Evolutionary conservation across 805 yeast genomes (phyloP).

Genomic region (Wickerhamiella kazuoi): DNA sequence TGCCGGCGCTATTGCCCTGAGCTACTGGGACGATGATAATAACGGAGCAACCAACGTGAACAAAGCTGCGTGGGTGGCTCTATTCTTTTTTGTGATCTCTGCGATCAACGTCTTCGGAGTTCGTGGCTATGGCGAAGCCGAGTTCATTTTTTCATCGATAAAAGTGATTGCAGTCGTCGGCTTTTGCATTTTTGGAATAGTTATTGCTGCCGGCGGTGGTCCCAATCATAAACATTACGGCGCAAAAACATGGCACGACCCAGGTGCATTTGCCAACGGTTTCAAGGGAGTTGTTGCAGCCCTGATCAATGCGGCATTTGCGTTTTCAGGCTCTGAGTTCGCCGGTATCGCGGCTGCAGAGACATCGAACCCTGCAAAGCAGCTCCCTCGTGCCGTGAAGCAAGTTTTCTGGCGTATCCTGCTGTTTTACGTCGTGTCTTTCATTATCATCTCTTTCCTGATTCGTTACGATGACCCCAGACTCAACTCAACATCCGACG

Average conservation of each 20-base stretch:
- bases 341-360: constrained; percentile 56
- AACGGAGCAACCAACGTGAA: constrained; percentile 23
- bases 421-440: constrained; percentile 39
- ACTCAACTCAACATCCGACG: constrained; percentile 31
- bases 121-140: constrained; percentile 48
- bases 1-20: constrained; percentile 37
- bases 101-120: constrained; percentile 40
- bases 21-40: constrained; percentile 30
- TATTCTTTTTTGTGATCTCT: constrained; percentile 35
- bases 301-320: constrained; percentile 49
- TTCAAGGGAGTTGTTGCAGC: constrained; percentile 49
- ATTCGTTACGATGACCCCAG: constrained; percentile 39
- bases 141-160: constrained; percentile 38
- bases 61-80: constrained; percentile 39
- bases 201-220: constrained; percentile 38
- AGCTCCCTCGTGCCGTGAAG: constrained; percentile 50
- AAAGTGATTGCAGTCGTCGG: constrained; percentile 45
- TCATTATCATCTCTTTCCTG: constrained; percentile 37
- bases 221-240: constrained; percentile 38
- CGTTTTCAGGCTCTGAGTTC: constrained; percentile 49
- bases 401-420: constrained; percentile 62
- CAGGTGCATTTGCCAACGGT: constrained; percentile 44
- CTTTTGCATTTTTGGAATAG: constrained; percentile 42
- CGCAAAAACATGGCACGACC: constrained; percentile 40
- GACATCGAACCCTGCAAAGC: constrained; percentile 39